Evolutionary conservation across 768 basidiomycete species (phyloP).

Genomic region (Pleurotus cornucopiae): DNA sequence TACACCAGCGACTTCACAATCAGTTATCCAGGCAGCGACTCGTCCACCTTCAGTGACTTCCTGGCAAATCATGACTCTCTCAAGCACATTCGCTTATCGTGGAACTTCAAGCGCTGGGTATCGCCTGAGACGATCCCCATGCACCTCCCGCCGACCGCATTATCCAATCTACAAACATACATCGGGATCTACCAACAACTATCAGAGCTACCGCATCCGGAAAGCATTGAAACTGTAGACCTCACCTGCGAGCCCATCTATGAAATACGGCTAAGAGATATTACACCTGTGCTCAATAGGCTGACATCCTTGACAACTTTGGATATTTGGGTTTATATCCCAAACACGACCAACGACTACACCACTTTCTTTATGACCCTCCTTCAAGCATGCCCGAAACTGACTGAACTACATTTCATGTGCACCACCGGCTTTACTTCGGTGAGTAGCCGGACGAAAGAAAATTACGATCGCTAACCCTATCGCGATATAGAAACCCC

Average conservation of each 20-base stretch:
- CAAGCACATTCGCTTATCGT: conserved; percentile 39
- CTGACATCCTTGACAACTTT: conserved; percentile 35
- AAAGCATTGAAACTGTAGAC: conserved; percentile 36
- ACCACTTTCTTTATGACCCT: conserved; percentile 30
- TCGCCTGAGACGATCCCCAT: conserved; percentile 35
- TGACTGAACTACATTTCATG: conserved; percentile 49
- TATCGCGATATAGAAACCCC: conserved; percentile 28
- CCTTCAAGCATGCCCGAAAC: conserved; percentile 28
- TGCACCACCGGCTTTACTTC: conserved; percentile 42
- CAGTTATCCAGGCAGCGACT: conserved; percentile 24
- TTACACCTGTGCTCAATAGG: conserved; percentile 29
- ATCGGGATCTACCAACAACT: conserved; percentile 47
- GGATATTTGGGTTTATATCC: conserved; percentile 45
- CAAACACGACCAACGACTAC: conserved; percentile 28
- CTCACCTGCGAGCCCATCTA: conserved; percentile 48
- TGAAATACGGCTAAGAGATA: conserved; percentile 25
- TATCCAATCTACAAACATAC: conserved; percentile 36
- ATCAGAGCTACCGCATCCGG: conserved; percentile 29
- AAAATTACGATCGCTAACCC: no score
- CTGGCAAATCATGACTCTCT: conserved; percentile 33
- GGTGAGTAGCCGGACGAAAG: conserved; percentile 14
- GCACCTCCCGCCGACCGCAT: conserved; percentile 21
- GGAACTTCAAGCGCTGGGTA: conserved; percentile 50
- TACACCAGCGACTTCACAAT: conserved; percentile 42
- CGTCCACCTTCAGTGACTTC: conserved; percentile 27